Evolutionary conservation across 345 rosid species (phyloP).

Genomic region (Corchorus capsularis): DNA sequence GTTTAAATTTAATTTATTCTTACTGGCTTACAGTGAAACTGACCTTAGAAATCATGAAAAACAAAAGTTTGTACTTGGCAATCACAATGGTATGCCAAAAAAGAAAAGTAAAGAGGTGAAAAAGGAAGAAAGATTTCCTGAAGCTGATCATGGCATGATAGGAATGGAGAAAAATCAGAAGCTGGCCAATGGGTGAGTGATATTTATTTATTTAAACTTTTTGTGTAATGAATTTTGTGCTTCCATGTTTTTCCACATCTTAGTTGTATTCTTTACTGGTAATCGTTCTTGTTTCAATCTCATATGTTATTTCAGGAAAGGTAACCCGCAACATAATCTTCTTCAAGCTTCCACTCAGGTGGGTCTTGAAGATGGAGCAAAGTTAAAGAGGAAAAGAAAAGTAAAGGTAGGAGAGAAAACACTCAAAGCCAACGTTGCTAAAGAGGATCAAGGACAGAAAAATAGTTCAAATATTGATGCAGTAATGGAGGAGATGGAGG

Average conservation of each 20-base stretch:
- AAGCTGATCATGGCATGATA: not conserved
- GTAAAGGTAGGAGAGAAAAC: not conserved
- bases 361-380: not conserved
- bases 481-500: not conserved
- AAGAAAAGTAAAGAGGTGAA: not conserved
- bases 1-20: not conserved
- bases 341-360: not conserved
- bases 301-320: not conserved
- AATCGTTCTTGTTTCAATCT: not conserved
- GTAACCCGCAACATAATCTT: not conserved
- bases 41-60: not conserved
- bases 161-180: not conserved
- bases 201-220: not conserved
- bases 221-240: not conserved
- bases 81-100: not conserved
- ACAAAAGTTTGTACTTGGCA: not conserved
- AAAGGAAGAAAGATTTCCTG: not conserved
- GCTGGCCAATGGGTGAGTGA: not conserved
- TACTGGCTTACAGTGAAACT: not conserved
- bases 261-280: not conserved
- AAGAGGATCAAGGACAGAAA: not conserved
- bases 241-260: not conserved
- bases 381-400: constrained; percentile 17
- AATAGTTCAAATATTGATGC: not conserved
- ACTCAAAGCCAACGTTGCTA: not conserved